Conservation (phyloP, 768 basidiomycete species). For the Rhodotorula paludigena region DNA sequence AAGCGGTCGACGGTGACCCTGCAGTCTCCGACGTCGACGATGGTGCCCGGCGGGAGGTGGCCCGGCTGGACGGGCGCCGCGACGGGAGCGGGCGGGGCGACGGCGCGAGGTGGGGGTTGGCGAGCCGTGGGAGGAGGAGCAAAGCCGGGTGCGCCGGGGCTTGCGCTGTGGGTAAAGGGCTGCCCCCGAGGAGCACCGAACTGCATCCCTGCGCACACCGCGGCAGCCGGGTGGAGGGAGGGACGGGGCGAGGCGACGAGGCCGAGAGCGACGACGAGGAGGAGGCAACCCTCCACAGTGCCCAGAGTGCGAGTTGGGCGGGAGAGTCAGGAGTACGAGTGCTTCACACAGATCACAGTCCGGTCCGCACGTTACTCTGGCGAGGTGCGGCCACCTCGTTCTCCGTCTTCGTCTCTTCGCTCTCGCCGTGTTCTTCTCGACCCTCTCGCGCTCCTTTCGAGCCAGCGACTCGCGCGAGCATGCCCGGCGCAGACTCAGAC, state of each 20-base stretch:
- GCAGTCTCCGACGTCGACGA: constrained; percentile 82
- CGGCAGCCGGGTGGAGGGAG: background rate
- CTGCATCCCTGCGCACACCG: background rate
- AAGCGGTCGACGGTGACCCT: constrained; percentile 88
- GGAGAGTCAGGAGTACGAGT: too few relatives aligned
- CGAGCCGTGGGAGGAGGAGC: background rate
- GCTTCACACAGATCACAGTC: too few relatives aligned
- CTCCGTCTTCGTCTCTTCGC: too few relatives aligned
- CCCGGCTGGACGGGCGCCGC: constrained; percentile 42
- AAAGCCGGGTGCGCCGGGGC: background rate
- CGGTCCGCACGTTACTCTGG: too few relatives aligned
- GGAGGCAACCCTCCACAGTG: too few relatives aligned
- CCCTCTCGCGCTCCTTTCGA: too few relatives aligned
- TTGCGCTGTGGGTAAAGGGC: background rate
- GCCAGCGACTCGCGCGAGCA: too few relatives aligned
- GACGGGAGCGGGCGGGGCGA: background rate
- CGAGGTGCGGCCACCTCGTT: too few relatives aligned
- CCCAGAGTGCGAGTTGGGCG: too few relatives aligned
- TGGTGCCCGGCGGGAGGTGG: constrained; percentile 62
- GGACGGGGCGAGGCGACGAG: background rate
- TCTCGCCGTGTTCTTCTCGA: too few relatives aligned
- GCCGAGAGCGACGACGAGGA: background rate
- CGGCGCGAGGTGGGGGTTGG: background rate
- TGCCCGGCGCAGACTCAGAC: too few relatives aligned
- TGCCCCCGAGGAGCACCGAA: background rate